Base-by-base conservation (phyloP, 2,329 filamentous ascomycete genomes). In the Colletotrichum truncatum region DNA sequence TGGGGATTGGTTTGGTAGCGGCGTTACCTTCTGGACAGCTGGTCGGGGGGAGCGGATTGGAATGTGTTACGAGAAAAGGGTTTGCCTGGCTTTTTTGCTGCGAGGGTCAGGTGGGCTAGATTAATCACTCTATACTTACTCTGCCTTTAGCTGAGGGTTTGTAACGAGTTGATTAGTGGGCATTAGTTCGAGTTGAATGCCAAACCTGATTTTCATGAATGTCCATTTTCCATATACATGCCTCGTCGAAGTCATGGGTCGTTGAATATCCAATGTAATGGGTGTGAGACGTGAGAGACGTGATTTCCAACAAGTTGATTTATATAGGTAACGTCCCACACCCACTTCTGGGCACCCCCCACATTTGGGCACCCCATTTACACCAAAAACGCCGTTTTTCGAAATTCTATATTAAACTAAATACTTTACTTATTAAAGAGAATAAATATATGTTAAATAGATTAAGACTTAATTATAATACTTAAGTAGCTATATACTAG, bases 121-220 rank as follows among this genome's bases (percentile, higher is more conserved):
- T 53, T 48, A 32, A 62, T 60, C 34, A 51, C 55, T 60, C 46
- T 36, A 26, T 66, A 52, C 52, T 52, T 53, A 45, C 49, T 49
- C 43, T 62, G 41, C 41, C 34, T 36, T 48, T 38, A 18, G 26
- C 34, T 38, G 3, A 39, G 46, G 23, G 46, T 57, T 28, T 62
- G 56, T 66, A 48, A 21, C 26, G 55, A 65, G 41, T 16, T 36
- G 30, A 51, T n/a, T 7, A 36, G 30, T 21, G 26, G 18, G 53
- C 23, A 41, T 30, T 30, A 34, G 32, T 49, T 26, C 36, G 34
- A 43, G 26, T n/a, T n/a, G 14, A 61, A 64, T 54, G 56, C 26
- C 4, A 49, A 28, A 55, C 52, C 59, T 41, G 41, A 53, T 57
- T 57, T 41, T n/a, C n/a, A n/a, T n/a, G n/a, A n/a, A n/a, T n/a